Evolutionary conservation across 139 green algal species (phyloP).

Genomic region (Diplosphaera chodatii): DNA sequence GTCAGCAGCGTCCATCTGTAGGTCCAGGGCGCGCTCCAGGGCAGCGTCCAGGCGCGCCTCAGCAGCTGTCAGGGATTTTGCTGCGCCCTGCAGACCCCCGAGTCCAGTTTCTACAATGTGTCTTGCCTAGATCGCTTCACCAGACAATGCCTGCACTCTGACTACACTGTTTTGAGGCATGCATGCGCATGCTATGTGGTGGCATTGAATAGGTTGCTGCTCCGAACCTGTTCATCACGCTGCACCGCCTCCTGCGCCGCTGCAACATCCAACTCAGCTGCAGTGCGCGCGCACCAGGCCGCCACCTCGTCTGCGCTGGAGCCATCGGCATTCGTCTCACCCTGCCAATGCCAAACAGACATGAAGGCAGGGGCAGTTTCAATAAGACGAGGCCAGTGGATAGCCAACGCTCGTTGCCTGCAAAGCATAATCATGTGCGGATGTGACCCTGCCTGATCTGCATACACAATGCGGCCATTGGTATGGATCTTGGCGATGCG

Average conservation of each 20-base stretch:
- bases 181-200: too few relatives aligned
- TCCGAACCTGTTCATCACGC: slow-evolving; percentile 15
- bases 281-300: slow-evolving; percentile 23
- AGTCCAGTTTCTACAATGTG: too few relatives aligned
- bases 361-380: not conserved
- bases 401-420: too few relatives aligned
- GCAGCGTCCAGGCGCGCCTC: slow-evolving; percentile 32
- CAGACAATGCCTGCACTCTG: too few relatives aligned
- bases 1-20: slow-evolving; percentile 6
- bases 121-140: too few relatives aligned
- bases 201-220: not conserved
- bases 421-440: too few relatives aligned
- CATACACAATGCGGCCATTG: slow-evolving; percentile 84
- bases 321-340: slow-evolving; percentile 55
- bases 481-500: slow-evolving; percentile 34
- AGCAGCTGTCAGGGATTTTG: slow-evolving; percentile 15
- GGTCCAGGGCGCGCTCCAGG: slow-evolving; percentile 29
- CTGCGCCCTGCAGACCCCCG: slow-evolving; percentile 15
- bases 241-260: slow-evolving; percentile 43
- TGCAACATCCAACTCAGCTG: slow-evolving; percentile 36
- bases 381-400: too few relatives aligned
- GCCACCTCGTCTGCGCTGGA: slow-evolving; percentile 43
- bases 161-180: too few relatives aligned
- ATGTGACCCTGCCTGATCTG: slow-evolving; percentile 56
- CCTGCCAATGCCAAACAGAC: slow-evolving; percentile 22